Evolutionary conservation across 176 grass and related monocot genomes (phyloP), one percentile per base, ranked within the genome.

Genomic region (Cenchrus fungigraminus): DNA sequence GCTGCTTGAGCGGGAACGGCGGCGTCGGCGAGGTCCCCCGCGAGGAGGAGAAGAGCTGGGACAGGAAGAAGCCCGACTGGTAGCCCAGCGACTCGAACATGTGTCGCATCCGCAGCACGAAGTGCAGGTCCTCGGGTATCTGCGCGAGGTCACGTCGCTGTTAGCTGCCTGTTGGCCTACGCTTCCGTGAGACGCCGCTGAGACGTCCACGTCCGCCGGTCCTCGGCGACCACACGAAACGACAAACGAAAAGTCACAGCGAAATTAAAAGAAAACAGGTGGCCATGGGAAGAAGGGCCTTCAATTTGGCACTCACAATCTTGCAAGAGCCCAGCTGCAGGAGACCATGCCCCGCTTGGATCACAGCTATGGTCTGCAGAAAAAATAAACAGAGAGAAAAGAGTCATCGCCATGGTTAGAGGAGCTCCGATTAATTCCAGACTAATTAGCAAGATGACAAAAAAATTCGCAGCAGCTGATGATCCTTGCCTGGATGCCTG

Each of bases 1-100:
- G 83, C 60, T 96, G 97, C 75, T 96, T 99, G 62, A 99, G 68
- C 14, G 90, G 78, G 50, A 89, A 83, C 4, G 97, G 74, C 13
- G 97, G 86, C 19, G 90, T 20, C 5, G 94, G 86, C 13, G 94
- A 89, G 71, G 88, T 58, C 75, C 88, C 86, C 40, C 94, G 88
- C 43, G 88, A 88, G 11, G 94, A 96, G 68, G 97, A 99, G 90
- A 97, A 97, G 50, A 99, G 92, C 88, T 99, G 97, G 43, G 97
- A 99, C 29, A 99, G 94, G 88, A 97, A 97, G 94, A 99, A 94
- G 32, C 97, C 97, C 8, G 97, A 99, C 74, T 99, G 97, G 86
- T 99, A 97, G 9, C 94, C 97, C 25, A 99, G 88, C 5, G 97
- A 99, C 84, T 99, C 97, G 61, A 97, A 99, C 94, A 97, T 97